phyloP scores from a whole-genome alignment of 768 basidiomycete genomes.

The Agrocybe praecox region DNA sequence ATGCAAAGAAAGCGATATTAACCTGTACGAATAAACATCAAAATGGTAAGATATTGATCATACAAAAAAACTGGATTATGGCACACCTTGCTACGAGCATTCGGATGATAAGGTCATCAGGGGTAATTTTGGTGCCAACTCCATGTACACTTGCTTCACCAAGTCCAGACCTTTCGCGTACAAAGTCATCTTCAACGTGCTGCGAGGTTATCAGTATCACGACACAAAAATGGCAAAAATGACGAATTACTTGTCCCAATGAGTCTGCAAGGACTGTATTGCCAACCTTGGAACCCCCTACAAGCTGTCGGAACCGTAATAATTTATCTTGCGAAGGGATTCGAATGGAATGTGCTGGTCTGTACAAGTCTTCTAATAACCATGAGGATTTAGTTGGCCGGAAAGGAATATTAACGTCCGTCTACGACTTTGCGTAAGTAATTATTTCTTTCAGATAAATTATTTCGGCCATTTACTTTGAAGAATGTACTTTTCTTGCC shows the following conservation, averaged over 20 bases:
- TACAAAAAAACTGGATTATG: constrained; percentile 15
- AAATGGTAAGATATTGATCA: not conserved
- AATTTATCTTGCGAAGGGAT: constrained; percentile 52
- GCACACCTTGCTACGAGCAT: constrained; percentile 71
- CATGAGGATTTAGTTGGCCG: constrained; percentile 18
- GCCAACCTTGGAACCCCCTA: constrained; percentile 63
- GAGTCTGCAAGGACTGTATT: constrained; percentile 53
- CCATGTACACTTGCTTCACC: constrained; percentile 20
- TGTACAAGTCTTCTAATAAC: constrained; percentile 46
- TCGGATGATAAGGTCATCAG: constrained; percentile 66
- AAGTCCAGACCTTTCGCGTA: constrained; percentile 40
- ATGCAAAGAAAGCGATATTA: constrained; percentile 65
- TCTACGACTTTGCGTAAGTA: constrained; percentile 38
- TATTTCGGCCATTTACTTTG: constrained; percentile 42
- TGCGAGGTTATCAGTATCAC: constrained; percentile 24
- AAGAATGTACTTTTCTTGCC: constrained; percentile 76
- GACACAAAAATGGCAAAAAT: not conserved
- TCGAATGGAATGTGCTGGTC: constrained; percentile 39
- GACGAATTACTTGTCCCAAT: constrained; percentile 56
- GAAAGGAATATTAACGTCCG: constrained; percentile 57
- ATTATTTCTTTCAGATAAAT: not conserved
- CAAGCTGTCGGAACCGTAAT: constrained; percentile 55
- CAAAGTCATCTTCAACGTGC: constrained; percentile 82
- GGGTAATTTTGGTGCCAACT: constrained; percentile 36
- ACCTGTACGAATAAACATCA: constrained; percentile 34